Evolutionary conservation across 148 eudicot genomes (phyloP).

Genomic region (Bassia scoparia): DNA sequence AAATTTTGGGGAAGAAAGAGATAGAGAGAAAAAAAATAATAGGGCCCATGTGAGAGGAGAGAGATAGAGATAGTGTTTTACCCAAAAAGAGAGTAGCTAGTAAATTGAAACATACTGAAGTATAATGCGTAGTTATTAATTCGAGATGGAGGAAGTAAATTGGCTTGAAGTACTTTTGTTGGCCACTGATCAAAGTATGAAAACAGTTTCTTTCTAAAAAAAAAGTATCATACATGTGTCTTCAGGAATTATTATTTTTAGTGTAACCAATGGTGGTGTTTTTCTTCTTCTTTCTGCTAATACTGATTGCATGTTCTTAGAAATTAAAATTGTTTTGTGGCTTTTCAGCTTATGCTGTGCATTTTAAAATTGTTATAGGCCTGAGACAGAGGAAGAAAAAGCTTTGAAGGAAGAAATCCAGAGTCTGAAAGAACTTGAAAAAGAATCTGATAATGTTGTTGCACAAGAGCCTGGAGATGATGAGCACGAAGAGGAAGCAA

Average conservation of each 20-base stretch:
- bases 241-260: not conserved
- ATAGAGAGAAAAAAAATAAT: no score
- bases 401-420: constrained; percentile 42
- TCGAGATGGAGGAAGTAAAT: no score
- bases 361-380: constrained; percentile 29
- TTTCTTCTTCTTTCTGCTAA: not conserved
- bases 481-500: no score
- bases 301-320: not conserved
- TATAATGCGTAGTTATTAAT: no score
- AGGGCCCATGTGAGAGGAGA: no score
- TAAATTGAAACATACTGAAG: no score
- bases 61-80: no score
- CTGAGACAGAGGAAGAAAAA: constrained; percentile 44
- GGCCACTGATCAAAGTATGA: not conserved
- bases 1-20: no score
- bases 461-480: constrained; percentile 38
- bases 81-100: no score
- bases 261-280: not conserved
- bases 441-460: constrained; percentile 37
- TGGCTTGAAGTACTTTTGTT: not conserved
- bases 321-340: not conserved
- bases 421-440: constrained; percentile 37
- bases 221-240: no score
- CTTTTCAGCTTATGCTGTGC: constrained; percentile 8
- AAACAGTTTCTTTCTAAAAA: not conserved